Conservation (phyloP, 2,329 filamentous ascomycete genomes). For the Ascochyta clinopodiicola region DNA sequence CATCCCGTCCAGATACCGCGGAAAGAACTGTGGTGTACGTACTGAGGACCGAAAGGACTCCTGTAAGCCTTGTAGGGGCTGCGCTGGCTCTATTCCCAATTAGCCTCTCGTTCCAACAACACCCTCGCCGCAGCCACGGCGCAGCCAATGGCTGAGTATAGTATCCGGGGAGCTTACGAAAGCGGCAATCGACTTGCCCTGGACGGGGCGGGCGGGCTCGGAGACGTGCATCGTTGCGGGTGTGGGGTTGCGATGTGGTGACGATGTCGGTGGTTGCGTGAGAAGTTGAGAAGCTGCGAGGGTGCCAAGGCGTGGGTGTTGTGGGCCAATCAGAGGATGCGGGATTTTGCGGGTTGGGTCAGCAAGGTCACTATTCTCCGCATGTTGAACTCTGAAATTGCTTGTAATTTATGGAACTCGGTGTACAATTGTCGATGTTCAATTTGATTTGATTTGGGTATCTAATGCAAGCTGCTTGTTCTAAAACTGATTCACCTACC, state of each 20-base stretch:
- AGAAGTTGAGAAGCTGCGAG: slow-evolving; percentile 20
- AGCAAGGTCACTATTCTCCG: slow-evolving; percentile 6
- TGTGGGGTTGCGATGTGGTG: slow-evolving; percentile 18
- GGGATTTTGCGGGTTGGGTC: slow-evolving; percentile 35
- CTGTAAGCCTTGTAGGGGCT: slow-evolving; percentile 58
- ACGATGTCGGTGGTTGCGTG: slow-evolving; percentile 18
- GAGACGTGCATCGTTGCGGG: slow-evolving; percentile 15
- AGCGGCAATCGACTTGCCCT: slow-evolving; percentile 39
- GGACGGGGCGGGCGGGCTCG: slow-evolving; percentile 22
- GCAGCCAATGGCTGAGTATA: slow-evolving; percentile 20
- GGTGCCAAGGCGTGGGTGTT: slow-evolving; percentile 16
- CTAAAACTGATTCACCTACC: background rate
- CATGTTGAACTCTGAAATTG: no score
- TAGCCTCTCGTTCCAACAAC: slow-evolving; percentile 19
- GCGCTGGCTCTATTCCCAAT: slow-evolving; percentile 38
- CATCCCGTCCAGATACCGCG: background rate
- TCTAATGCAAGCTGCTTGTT: background rate
- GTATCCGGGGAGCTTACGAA: slow-evolving; percentile 29
- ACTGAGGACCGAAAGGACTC: slow-evolving; percentile 66
- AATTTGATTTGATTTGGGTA: background rate
- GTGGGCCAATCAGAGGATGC: slow-evolving; percentile 24
- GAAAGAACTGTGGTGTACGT: slow-evolving; percentile 38
- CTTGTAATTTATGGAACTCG: no score
- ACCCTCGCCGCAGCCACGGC: background rate
- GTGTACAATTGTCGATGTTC: background rate